Conservation (phyloP, 2,329 filamentous ascomycete species). For the Colletotrichum cordylinicola region DNA sequence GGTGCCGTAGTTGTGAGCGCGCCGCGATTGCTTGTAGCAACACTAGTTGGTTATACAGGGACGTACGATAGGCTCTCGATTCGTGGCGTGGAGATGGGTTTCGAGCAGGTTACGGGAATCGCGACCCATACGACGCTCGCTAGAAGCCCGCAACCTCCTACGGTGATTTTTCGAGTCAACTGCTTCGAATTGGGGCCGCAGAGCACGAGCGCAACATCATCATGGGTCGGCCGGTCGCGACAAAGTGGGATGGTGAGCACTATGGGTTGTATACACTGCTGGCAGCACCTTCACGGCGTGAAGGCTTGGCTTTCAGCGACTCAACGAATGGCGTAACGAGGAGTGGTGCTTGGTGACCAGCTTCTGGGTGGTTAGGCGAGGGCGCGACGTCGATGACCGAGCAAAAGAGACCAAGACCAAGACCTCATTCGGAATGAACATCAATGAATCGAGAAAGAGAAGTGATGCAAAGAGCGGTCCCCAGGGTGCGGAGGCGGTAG, state of each 20-base stretch:
- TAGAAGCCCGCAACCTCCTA: not conserved
- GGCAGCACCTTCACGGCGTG: not conserved
- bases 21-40: not conserved
- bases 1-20: not conserved
- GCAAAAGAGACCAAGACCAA: not conserved
- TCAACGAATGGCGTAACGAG: not conserved
- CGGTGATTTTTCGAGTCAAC: not conserved
- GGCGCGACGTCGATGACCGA: not conserved
- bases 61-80: not conserved
- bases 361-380: not conserved
- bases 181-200: not conserved
- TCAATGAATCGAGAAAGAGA: not conserved
- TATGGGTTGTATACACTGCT: not conserved
- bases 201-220: not conserved
- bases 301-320: not conserved
- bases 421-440: not conserved
- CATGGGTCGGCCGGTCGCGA: not conserved
- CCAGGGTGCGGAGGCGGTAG: not conserved
- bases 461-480: not conserved
- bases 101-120: not conserved
- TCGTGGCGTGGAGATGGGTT: not conserved
- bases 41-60: not conserved
- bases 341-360: not conserved
- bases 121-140: not conserved
- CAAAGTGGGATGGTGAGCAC: not conserved